Evolutionary conservation across 78 protist genomes (phyloP).

Genomic region (Planoprotostelium fungivorum): DNA sequence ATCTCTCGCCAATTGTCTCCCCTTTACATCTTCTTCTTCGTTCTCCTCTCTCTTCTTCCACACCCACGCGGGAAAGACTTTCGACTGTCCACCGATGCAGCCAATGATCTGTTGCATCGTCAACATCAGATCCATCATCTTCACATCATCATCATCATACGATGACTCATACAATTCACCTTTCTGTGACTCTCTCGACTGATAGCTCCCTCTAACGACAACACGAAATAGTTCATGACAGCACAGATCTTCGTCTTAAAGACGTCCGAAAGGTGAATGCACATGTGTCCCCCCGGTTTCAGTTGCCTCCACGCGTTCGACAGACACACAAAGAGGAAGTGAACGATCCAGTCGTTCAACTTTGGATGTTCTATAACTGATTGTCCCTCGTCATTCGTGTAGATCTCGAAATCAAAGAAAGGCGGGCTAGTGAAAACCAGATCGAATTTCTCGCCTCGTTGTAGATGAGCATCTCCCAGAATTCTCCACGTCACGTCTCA

Average conservation of each 20-base stretch:
- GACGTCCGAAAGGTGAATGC: slow-evolving; percentile 22
- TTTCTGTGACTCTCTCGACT: background rate
- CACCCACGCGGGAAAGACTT: background rate
- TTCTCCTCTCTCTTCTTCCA: background rate
- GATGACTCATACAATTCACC: background rate
- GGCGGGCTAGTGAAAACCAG: slow-evolving; percentile 42
- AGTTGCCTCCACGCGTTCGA: slow-evolving; percentile 9
- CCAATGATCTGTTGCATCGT: background rate
- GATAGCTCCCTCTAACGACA: background rate
- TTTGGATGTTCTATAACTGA: background rate
- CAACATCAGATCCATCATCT: background rate
- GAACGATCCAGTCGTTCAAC: slow-evolving; percentile 8
- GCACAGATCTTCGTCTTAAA: background rate
- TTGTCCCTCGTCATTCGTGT: slow-evolving; percentile 11
- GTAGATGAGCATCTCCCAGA: background rate
- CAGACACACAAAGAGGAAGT: slow-evolving; percentile 1
- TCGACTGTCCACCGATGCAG: background rate
- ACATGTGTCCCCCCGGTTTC: slow-evolving; percentile 18
- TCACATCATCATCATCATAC: background rate
- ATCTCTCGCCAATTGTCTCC: background rate
- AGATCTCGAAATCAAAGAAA: slow-evolving; percentile 31
- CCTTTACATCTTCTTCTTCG: background rate
- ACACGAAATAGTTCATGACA: slow-evolving; percentile 3
- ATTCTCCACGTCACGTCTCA: background rate
- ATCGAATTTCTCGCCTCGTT: slow-evolving; percentile 12